Evolutionary conservation across 2,329 filamentous ascomycete genomes (phyloP).

Genomic region (Ophioceras dolichostomum): DNA sequence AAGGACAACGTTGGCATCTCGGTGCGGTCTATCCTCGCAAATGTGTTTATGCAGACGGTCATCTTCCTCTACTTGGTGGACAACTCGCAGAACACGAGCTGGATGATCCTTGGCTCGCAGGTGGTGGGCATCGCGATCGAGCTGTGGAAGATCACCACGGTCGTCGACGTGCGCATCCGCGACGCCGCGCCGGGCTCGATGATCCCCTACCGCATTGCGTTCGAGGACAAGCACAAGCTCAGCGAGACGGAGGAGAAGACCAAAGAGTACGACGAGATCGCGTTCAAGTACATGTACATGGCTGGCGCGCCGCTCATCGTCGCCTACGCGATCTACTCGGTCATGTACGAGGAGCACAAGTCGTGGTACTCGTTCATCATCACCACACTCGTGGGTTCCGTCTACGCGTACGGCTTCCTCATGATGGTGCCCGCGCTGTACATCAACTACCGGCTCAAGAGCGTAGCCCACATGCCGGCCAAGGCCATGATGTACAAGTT

Average conservation of each 20-base stretch:
- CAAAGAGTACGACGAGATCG: constrained; percentile 95
- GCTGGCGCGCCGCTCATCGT: constrained; percentile 77
- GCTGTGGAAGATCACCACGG: constrained; percentile 91
- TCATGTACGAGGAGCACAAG: constrained; percentile 91
- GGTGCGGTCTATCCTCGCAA: constrained; percentile 88
- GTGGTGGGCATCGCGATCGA: constrained; percentile 63
- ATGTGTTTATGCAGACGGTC: constrained; percentile 92
- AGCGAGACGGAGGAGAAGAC: constrained; percentile 95
- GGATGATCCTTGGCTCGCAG: constrained; percentile 96
- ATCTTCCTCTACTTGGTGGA: constrained; percentile 96
- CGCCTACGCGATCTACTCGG: constrained; percentile 82
- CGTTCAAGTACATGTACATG: constrained; percentile 95
- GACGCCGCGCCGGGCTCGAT: constrained; percentile 53
- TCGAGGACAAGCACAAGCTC: constrained; percentile 95
- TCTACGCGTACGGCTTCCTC: constrained; percentile 96
- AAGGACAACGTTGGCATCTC: constrained; percentile 98
- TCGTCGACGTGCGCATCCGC: constrained; percentile 77
- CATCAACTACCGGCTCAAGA: constrained; percentile 97
- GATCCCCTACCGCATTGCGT: constrained; percentile 68
- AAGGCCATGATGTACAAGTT: constrained; percentile 98
- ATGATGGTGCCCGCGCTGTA: constrained; percentile 98
- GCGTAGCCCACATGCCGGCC: constrained; percentile 90
- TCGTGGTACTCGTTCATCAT: constrained; percentile 97
- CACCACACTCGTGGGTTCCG: constrained; percentile 84
- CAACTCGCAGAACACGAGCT: constrained; percentile 94